Percentiles rank a stretch among this genome's conserved stretches.
Conservation (phyloP, 2,329 filamentous ascomycete species). For the Penicillium sclerotigenum region DNA sequence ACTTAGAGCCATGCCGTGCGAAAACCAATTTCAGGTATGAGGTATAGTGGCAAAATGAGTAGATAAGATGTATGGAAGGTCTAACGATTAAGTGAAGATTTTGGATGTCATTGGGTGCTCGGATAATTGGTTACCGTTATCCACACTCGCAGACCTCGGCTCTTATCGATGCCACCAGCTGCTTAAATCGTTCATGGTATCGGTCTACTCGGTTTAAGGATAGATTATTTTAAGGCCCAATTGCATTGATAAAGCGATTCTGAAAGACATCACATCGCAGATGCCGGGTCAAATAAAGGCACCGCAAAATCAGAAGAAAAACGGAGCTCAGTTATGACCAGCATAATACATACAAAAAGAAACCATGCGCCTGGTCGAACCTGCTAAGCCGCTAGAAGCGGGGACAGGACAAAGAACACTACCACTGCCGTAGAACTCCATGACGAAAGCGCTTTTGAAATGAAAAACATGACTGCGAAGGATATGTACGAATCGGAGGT, state of each 20-base stretch:
- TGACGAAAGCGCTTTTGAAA: slow-evolving; percentile 15
- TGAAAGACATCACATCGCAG: not conserved
- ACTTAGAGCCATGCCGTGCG: slow-evolving; percentile 33
- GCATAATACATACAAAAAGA: slow-evolving; percentile 13
- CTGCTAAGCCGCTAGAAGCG: not conserved
- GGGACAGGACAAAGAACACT: not conserved
- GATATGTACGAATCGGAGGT: slow-evolving; percentile 19
- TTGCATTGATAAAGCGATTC: not conserved
- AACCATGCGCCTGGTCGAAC: slow-evolving; percentile 8
- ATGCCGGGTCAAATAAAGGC: not conserved
- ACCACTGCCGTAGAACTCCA: slow-evolving; percentile 13
- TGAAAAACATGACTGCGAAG: not conserved
- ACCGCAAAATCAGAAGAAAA: not conserved
- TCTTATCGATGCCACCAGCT: not conserved
- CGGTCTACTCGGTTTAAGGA: not conserved
- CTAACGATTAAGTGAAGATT: not conserved
- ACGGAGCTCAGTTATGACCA: slow-evolving; percentile 13
- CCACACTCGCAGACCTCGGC: not conserved
- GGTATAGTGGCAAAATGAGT: slow-evolving; percentile 3
- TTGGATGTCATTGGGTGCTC: slow-evolving; percentile 3
- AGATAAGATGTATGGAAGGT: not conserved
- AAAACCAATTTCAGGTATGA: not conserved
- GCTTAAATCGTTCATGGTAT: not conserved
- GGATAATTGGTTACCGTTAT: slow-evolving; percentile 20
- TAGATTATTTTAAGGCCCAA: not conserved